These are phyloP conservation scores for Ballota nigra DNA, from an alignment of 257 asterid genomes.

Conservation along the genomic window DNA sequence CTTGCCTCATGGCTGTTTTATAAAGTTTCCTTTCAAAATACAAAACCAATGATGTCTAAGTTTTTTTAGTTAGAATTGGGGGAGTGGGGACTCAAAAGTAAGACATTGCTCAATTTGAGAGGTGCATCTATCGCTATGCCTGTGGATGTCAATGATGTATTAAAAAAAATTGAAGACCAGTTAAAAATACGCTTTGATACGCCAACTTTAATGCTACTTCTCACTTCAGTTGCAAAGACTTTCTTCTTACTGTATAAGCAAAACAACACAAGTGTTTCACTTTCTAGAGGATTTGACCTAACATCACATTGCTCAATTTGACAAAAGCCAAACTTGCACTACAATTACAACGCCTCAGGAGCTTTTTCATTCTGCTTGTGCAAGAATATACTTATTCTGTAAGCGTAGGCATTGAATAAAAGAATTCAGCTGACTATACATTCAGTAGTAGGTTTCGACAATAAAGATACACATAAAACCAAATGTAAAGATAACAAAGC, in stretches of 20 bases:
- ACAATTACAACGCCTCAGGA: not conserved
- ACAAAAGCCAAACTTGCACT: not conserved
- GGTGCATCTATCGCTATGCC: not conserved
- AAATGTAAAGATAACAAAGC: not conserved
- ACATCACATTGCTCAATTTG: constrained; percentile 18
- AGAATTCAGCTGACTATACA: not conserved
- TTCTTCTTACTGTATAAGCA: not conserved
- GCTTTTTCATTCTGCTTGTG: not conserved
- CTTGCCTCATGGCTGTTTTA: not conserved
- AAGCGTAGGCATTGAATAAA: not conserved
- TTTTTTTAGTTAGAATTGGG: not conserved
- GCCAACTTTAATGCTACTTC: not conserved
- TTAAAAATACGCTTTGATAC: not conserved
- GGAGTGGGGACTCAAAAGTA: not conserved
- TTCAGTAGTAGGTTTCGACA: constrained; percentile 2
- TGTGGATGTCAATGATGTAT: not conserved
- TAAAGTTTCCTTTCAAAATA: not conserved
- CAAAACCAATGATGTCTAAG: not conserved
- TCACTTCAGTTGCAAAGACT: not conserved
- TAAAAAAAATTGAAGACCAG: not conserved
- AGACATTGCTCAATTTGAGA: not conserved
- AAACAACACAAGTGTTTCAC: not conserved
- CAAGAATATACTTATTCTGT: not conserved
- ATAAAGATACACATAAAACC: not conserved
- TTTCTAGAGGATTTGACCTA: constrained; percentile 6